phyloP scores from a whole-genome alignment of 768 basidiomycete species.

The Tephrocybe rancida region DNA sequence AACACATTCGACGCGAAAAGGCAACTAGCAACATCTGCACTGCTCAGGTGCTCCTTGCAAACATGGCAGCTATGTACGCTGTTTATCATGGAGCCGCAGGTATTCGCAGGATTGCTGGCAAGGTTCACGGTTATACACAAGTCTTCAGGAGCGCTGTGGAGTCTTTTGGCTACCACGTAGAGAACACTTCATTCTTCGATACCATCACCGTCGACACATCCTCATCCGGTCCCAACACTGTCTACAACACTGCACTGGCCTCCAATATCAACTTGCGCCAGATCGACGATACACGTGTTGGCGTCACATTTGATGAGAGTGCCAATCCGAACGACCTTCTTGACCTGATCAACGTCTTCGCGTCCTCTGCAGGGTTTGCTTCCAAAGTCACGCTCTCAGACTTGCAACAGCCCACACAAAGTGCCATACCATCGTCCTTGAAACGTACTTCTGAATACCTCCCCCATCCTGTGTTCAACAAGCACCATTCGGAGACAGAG shows the following conservation, averaged over 20 bases:
- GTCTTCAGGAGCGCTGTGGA: slow-evolving; percentile 71
- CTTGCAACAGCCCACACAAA: slow-evolving; percentile 42
- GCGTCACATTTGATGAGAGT: slow-evolving; percentile 93
- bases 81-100: slow-evolving; percentile 94
- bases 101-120: slow-evolving; percentile 80
- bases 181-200: slow-evolving; percentile 87
- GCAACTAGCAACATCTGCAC: slow-evolving; percentile 99
- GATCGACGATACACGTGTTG: slow-evolving; percentile 75
- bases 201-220: slow-evolving; percentile 82
- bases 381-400: slow-evolving; percentile 47
- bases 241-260: slow-evolving; percentile 70
- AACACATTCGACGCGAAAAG: slow-evolving; percentile 97
- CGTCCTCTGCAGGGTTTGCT: slow-evolving; percentile 55
- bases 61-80: slow-evolving; percentile 99
- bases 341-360: slow-evolving; percentile 80
- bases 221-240: slow-evolving; percentile 49
- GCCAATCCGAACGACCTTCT: slow-evolving; percentile 76
- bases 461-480: slow-evolving; percentile 91
- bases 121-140: slow-evolving; percentile 88
- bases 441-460: slow-evolving; percentile 72
- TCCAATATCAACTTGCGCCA: slow-evolving; percentile 83
- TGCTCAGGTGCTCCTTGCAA: slow-evolving; percentile 95
- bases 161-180: slow-evolving; percentile 70
- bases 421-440: slow-evolving; percentile 58
- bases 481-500: slow-evolving; percentile 97